Conservation (phyloP, 306 rosid species). For the Trichosanthes cucumerina region DNA sequence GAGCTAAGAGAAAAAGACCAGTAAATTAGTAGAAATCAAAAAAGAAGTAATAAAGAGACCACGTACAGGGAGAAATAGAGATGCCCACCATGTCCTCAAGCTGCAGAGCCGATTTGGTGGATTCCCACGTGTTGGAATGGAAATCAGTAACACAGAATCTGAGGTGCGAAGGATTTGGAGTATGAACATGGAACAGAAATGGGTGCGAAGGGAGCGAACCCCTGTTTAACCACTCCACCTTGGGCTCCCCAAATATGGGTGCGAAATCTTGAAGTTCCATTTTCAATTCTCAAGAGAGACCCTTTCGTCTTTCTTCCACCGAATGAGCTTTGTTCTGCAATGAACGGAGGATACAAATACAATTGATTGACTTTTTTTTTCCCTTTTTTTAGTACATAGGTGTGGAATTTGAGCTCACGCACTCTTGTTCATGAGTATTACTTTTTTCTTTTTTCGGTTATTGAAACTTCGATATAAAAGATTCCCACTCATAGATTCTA, state of each 20-base stretch:
- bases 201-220: slow-evolving; percentile 18
- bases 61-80: neutral
- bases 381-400: too few relatives aligned
- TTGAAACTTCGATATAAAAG: too few relatives aligned
- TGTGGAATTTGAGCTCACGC: too few relatives aligned
- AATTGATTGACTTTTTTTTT: neutral
- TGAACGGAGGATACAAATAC: neutral
- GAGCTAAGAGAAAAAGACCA: neutral
- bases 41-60: neutral
- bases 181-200: slow-evolving; percentile 46
- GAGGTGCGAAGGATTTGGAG: slow-evolving; percentile 44
- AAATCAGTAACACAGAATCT: slow-evolving; percentile 54
- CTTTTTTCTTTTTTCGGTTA: too few relatives aligned
- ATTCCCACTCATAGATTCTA: too few relatives aligned
- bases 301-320: neutral
- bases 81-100: slow-evolving; percentile 71
- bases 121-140: slow-evolving; percentile 56
- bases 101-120: slow-evolving; percentile 40
- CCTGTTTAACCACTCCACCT: slow-evolving; percentile 29
- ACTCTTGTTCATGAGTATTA: too few relatives aligned
- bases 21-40: neutral
- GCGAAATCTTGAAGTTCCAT: slow-evolving; percentile 56
- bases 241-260: slow-evolving; percentile 54
- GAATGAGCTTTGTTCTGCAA: neutral
- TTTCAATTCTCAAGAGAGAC: neutral